Evolutionary conservation across 768 basidiomycete species (phyloP), one percentile per base, ranked within the genome.

Genomic region (Leucocoprinus sp.): DNA sequence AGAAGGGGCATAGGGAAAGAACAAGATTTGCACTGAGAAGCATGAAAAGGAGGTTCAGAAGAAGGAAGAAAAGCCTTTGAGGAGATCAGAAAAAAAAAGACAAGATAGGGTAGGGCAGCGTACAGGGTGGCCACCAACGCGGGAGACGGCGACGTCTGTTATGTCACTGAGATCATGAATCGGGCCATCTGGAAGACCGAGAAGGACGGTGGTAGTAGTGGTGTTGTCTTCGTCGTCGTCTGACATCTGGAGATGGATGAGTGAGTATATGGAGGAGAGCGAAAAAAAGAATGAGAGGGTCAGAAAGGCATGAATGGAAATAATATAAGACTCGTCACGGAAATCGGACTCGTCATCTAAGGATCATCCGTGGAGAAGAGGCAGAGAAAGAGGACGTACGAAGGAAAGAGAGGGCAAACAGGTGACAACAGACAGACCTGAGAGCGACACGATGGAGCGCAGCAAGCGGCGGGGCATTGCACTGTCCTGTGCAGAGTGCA

Each of bases 231-330:
- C 80, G 51, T 89, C 84, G 39, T 82, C 80, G 51, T 89, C 87
- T 5, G 84, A 87, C 28, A 45, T 19, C 50, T 53, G 29, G 38
- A 28, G 34, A 44, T 42, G 43, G 54, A 48, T 31, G 50, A 48
- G 54, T 61, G 46, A 60, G 56, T 52, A 47, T 42, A 19, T 5
- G n/a, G n/a, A n/a, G n/a, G 31, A 48, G 49, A 44, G 31, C 45
- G 54, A 45, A 45, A 40, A 56, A 49, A 50, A 37, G 36, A 49
- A 44, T 54, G 52, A 37, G 34, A 35, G 43, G 47, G 27, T 90
- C 89, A 91, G 89, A 68, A 71, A 82, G 71, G 87, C 89, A 91
- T 92, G 89, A 92, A 92, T 91, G 87, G 88, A 84, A 68, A 70
- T 57, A 64, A 36, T 45, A 60, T 65, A 62, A 49, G 69, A 67